A percentile compares a stretch with the other conserved stretches of the same genome.
phyloP scores from a whole-genome alignment of 305 asterid genomes.

The Ajuga reptans region DNA sequence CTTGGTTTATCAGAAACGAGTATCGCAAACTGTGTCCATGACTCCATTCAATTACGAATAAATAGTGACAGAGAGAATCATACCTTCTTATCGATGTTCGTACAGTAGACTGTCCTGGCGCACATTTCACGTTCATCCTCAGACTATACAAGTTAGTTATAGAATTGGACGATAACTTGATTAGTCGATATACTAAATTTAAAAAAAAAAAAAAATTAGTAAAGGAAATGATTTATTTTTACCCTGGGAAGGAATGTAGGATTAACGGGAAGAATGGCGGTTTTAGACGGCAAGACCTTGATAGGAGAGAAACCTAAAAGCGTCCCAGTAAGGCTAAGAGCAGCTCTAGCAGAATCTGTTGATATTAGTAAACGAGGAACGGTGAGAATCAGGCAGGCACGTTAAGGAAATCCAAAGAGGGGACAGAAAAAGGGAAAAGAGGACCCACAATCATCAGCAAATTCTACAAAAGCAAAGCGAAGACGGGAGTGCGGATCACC shows the following conservation, averaged over 20 bases:
- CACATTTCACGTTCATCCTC: slow-evolving; percentile 99
- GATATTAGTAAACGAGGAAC: slow-evolving; percentile 18
- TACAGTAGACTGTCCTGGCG: slow-evolving; percentile 93
- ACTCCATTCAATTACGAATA: background rate
- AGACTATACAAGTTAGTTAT: slow-evolving; percentile 38
- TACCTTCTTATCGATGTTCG: slow-evolving; percentile 91
- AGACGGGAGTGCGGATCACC: slow-evolving; percentile 97
- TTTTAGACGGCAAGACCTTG: slow-evolving; percentile 90
- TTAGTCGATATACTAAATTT: background rate
- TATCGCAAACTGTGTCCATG: background rate
- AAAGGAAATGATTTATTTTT: slow-evolving; percentile 17
- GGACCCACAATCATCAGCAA: slow-evolving; percentile 70
- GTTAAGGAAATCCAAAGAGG: background rate
- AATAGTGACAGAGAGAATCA: background rate
- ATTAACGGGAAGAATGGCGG: slow-evolving; percentile 94
- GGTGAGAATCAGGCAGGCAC: slow-evolving; percentile 3
- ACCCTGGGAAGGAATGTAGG: slow-evolving; percentile 97
- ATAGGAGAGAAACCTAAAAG: slow-evolving; percentile 69
- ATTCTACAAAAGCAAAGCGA: slow-evolving; percentile 94
- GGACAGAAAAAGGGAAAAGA: slow-evolving; percentile 1
- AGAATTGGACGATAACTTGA: background rate
- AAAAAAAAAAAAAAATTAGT: background rate
- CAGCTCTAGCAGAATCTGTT: slow-evolving; percentile 74
- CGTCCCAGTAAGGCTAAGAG: slow-evolving; percentile 65
- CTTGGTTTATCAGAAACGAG: background rate